These are phyloP conservation scores for Tylopilus sp. DNA, from an alignment of 768 basidiomycete species.

Conservation along the genomic window DNA sequence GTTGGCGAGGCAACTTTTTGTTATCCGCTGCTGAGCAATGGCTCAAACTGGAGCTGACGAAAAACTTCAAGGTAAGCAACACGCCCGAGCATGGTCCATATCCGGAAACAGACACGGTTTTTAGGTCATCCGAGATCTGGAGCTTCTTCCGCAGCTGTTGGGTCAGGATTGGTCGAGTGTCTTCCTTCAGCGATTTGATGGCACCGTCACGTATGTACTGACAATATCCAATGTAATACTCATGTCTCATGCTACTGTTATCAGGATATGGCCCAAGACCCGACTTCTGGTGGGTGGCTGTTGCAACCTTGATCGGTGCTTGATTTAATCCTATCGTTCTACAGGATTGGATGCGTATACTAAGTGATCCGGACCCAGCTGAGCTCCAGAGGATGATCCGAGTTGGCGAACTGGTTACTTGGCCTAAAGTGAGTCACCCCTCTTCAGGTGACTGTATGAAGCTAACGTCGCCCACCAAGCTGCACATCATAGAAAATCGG, in stretches of 20 bases:
- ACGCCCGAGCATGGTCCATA: not conserved
- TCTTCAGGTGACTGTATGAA: not conserved
- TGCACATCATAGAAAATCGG: slow-evolving; percentile 95
- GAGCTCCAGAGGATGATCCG: slow-evolving; percentile 85
- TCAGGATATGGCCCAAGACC: slow-evolving; percentile 82
- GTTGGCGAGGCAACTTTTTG: too few relatives aligned
- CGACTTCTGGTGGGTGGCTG: slow-evolving; percentile 54
- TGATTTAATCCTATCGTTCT: not conserved
- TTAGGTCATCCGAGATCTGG: slow-evolving; percentile 89
- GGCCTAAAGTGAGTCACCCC: slow-evolving; percentile 74
- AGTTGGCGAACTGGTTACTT: slow-evolving; percentile 89
- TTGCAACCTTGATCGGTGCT: not conserved
- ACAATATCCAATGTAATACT: slow-evolving; percentile 4
- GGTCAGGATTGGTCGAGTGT: slow-evolving; percentile 97
- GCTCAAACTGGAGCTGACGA: too few relatives aligned
- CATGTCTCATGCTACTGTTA: slow-evolving; percentile 23
- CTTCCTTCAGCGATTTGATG: slow-evolving; percentile 92
- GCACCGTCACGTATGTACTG: slow-evolving; percentile 71
- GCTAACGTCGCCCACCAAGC: slow-evolving; percentile 39
- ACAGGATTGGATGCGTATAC: slow-evolving; percentile 79
- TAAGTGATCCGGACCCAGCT: slow-evolving; percentile 77
- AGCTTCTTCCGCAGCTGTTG: slow-evolving; percentile 87
- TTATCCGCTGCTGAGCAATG: too few relatives aligned
- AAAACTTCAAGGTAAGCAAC: too few relatives aligned
- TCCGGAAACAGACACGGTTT: not conserved